phyloP scores from a whole-genome alignment of 1,284 basidiomycete genomes.

The Heterobasidion parviporum region DNA sequence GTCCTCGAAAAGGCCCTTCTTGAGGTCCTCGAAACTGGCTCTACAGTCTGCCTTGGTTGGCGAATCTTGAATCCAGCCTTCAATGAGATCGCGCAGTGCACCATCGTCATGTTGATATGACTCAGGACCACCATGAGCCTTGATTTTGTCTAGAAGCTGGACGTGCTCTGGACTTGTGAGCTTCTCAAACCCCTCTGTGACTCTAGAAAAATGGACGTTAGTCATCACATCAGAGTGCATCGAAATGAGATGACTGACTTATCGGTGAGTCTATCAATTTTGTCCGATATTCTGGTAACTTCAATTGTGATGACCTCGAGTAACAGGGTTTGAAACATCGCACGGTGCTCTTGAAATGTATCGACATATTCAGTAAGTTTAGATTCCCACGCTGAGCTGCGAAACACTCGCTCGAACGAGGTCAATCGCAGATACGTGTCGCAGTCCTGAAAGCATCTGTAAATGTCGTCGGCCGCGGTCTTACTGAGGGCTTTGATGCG shows the following conservation, averaged over 20 bases:
- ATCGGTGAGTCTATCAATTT: too few relatives aligned
- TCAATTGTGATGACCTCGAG: constrained; percentile 24
- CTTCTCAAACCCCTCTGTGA: neutral
- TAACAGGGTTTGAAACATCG: constrained; percentile 23
- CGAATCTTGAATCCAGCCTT: neutral
- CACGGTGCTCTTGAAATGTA: constrained; percentile 24
- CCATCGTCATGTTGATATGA: constrained; percentile 9
- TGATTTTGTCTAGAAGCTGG: neutral
- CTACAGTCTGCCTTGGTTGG: neutral
- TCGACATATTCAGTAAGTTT: constrained; percentile 24
- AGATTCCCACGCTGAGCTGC: constrained; percentile 27
- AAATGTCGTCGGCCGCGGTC: constrained; percentile 20
- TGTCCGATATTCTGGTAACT: constrained; percentile 16
- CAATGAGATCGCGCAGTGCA: constrained; percentile 3
- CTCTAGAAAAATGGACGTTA: constrained; percentile 16
- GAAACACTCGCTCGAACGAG: constrained; percentile 27
- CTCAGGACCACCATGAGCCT: constrained; percentile 4
- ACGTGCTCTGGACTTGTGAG: constrained; percentile 4
- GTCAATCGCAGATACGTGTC: constrained; percentile 23
- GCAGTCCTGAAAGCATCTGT: constrained; percentile 22
- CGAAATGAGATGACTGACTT: constrained; percentile 14
- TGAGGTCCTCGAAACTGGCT: constrained; percentile 17
- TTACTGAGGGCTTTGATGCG: neutral
- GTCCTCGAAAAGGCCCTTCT: constrained; percentile 17
- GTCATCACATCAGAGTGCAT: constrained; percentile 20